Percentiles rank a stretch among this genome's conserved stretches.
Conservation (phyloP, 305 asterid genomes). For the Stenogyne calaminthoides region DNA sequence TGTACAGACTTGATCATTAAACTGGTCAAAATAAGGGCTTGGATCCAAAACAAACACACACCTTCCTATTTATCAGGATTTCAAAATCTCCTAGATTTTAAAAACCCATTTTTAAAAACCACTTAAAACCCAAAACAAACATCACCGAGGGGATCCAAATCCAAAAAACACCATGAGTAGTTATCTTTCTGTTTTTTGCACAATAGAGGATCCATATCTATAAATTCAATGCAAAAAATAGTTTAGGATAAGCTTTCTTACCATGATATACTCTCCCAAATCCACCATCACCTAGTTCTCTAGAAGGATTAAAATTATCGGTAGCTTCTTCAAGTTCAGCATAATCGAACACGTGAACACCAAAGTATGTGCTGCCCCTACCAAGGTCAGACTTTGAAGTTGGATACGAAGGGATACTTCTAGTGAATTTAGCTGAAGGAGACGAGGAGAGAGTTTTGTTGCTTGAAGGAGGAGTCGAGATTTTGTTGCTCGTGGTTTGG, state of each 20-base stretch:
- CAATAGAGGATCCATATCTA: not conserved
- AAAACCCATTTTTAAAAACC: too few species aligned
- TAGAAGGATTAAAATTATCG: conserved; percentile 56
- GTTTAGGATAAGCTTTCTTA: conserved; percentile 29
- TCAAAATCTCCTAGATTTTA: too few species aligned
- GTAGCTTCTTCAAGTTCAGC: conserved; percentile 84
- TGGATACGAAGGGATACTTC: conserved; percentile 71
- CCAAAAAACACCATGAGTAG: not conserved
- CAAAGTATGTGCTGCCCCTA: conserved; percentile 56
- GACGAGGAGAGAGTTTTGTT: conserved; percentile 45
- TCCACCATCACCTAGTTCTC: conserved; percentile 92
- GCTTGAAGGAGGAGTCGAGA: conserved; percentile 42
- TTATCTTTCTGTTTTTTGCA: not conserved
- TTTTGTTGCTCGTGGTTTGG: conserved; percentile 46
- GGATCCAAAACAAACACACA: too few species aligned
- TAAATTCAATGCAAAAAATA: not conserved
- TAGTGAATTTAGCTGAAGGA: conserved; percentile 47
- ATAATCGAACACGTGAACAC: conserved; percentile 74
- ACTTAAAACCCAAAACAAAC: too few species aligned
- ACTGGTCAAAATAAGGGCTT: not conserved
- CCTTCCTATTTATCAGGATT: too few species aligned
- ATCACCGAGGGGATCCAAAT: too few species aligned
- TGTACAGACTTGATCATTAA: not conserved
- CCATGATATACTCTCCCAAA: conserved; percentile 86
- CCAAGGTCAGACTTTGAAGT: conserved; percentile 58